Evolutionary conservation across 768 basidiomycete species (phyloP), one percentile per base, ranked within the genome.

Genomic region (Pluteus cervinus): DNA sequence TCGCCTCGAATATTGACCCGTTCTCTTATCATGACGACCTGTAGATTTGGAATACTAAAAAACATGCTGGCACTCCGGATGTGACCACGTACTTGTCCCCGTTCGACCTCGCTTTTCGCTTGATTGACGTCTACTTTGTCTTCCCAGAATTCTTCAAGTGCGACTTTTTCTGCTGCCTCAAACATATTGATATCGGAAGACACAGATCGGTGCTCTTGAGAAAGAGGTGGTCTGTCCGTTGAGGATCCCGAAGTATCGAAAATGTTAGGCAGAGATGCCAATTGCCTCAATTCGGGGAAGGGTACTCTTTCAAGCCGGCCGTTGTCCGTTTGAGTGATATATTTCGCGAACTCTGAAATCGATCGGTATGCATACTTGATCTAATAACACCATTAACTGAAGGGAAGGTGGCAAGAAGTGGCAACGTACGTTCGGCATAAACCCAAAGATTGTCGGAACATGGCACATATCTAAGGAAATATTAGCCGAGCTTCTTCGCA

Each of bases 1-100:
- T 80, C 57, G 5, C 96, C 96, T 7, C 70, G 72, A 1, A 80
- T 86, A 2, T 84, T 81, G 18, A 98, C 79, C 15, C 96, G 75
- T 59, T 98, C 94, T 24, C 94, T 77, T 37, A 98, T 87, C 81
- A 98, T 96, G 25, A 69, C 72, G 41, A 56, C 57, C 65, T 68
- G 70, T 9, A 47, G 46, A 14, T 44, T 51, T 44, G 42, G 64
- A 58, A 68, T 73, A 43, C 21, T 22, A n/a, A 7, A 38, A 26
- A 9, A 12, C 5, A 35, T 22, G n/a, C 41, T 10, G 36, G 11
- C 17, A 28, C 7, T 39, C 40, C 17, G 4, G 3, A 20, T 3
- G 5, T 16, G 7, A 0, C 86, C 86, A 20, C 66, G 57, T 4
- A 76, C 68, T 42, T 81, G 69, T 12, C 89, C 79, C 11, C 88